Evolutionary conservation across 306 rosid genomes (phyloP).

Genomic region (peach (Prunus persica)): DNA sequence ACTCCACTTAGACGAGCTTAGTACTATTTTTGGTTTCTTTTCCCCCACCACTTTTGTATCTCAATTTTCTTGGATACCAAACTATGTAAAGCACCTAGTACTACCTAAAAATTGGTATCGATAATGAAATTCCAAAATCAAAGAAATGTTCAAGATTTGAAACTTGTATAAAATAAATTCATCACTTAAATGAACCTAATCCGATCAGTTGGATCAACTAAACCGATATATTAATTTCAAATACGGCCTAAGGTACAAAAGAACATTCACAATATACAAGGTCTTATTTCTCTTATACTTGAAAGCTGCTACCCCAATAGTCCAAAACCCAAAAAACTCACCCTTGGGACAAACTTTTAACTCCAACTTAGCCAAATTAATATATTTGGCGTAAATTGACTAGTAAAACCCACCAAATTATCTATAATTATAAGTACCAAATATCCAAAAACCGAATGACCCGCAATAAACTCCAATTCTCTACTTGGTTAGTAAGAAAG

Average conservation of each 20-base stretch:
- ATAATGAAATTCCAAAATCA: background rate
- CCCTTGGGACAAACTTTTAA: background rate
- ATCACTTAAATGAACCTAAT: background rate
- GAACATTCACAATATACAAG: background rate
- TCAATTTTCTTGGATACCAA: background rate
- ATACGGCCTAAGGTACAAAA: background rate
- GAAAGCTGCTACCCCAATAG: background rate
- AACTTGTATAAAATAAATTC: background rate
- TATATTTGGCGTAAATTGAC: background rate
- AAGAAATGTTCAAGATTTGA: background rate
- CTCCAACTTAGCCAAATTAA: background rate
- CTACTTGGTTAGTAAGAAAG: background rate
- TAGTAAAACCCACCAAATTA: background rate
- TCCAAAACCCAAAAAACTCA: slow-evolving; percentile 3
- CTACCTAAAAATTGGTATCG: background rate
- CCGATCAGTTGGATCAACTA: background rate
- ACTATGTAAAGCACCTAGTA: background rate
- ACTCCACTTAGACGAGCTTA: no score
- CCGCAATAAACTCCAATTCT: background rate
- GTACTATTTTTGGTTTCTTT: no score
- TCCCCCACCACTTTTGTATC: background rate
- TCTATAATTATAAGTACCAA: background rate
- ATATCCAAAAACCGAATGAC: background rate
- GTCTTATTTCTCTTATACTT: background rate
- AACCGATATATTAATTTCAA: background rate